Percentiles rank a stretch among this genome's conserved stretches.
Conservation (phyloP, 345 rosid genomes). For the Boechera retrofracta region DNA sequence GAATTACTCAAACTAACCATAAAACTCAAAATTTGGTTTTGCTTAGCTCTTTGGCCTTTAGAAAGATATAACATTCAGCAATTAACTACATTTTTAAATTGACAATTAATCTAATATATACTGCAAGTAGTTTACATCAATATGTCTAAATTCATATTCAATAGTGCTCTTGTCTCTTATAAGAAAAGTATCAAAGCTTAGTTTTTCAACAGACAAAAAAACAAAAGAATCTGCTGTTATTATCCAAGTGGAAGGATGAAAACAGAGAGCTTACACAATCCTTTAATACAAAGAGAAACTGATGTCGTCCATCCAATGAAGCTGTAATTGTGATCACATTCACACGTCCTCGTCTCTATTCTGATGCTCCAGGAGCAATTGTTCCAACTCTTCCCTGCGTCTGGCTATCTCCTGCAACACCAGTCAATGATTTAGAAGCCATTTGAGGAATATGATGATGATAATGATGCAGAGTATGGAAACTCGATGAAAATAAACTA, state of each 20-base stretch:
- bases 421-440: conserved; percentile 10
- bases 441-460: neutral
- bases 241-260: conserved; percentile 31
- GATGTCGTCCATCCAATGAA: conserved; percentile 17
- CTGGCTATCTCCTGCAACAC: conserved; percentile 71
- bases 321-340: conserved; percentile 27
- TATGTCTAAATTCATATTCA: conserved; percentile 1
- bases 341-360: conserved; percentile 33
- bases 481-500: no score
- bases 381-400: conserved; percentile 89
- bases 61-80: neutral
- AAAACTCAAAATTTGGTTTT: neutral
- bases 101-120: neutral
- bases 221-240: neutral
- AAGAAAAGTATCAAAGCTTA: neutral
- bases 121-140: conserved; percentile 9
- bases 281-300: conserved; percentile 24
- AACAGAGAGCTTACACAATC: conserved; percentile 33
- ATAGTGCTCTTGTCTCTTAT: neutral
- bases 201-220: neutral
- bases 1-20: neutral
- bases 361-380: conserved; percentile 66
- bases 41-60: neutral
- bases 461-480: neutral
- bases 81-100: neutral